phyloP scores from a whole-genome alignment of 139 green algal species.

The Micractinium sp. region DNA sequence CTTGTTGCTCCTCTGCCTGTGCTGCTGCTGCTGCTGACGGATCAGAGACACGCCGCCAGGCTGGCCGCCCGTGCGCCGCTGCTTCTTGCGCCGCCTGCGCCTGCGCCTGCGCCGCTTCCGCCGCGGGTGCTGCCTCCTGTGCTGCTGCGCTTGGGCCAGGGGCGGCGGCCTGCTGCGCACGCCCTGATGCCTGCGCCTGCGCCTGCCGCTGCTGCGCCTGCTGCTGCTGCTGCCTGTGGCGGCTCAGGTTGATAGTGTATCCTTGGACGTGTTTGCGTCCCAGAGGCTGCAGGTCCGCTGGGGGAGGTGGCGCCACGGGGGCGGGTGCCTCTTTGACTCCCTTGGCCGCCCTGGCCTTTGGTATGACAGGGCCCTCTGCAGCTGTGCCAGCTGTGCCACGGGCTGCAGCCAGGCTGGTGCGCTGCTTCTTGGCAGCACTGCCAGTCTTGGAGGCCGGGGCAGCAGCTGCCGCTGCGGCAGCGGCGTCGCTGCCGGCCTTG shows the following conservation, averaged over 20 bases:
- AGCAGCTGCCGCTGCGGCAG: neutral
- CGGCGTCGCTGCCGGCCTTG: neutral
- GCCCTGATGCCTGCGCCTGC: neutral
- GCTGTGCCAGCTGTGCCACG: neutral
- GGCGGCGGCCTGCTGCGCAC: no score
- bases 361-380: neutral
- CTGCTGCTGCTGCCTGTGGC: neutral
- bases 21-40: neutral
- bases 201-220: neutral
- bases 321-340: neutral
- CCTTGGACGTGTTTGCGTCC: slow-evolving; percentile 13
- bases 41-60: neutral
- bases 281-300: slow-evolving; percentile 14
- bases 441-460: neutral
- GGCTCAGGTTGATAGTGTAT: slow-evolving; percentile 17
- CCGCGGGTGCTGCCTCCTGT: no score
- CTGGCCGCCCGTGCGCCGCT: neutral
- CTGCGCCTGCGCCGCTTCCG: neutral
- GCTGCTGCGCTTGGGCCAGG: no score
- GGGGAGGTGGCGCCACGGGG: no score
- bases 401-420: neutral
- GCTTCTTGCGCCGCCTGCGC: neutral
- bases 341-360: neutral
- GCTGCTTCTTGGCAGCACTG: neutral
- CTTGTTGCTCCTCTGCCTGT: no score